Evolutionary conservation across 2,329 filamentous ascomycete species (phyloP), one percentile per base, ranked within the genome.

Genomic region (Aspergillus ruber): DNA sequence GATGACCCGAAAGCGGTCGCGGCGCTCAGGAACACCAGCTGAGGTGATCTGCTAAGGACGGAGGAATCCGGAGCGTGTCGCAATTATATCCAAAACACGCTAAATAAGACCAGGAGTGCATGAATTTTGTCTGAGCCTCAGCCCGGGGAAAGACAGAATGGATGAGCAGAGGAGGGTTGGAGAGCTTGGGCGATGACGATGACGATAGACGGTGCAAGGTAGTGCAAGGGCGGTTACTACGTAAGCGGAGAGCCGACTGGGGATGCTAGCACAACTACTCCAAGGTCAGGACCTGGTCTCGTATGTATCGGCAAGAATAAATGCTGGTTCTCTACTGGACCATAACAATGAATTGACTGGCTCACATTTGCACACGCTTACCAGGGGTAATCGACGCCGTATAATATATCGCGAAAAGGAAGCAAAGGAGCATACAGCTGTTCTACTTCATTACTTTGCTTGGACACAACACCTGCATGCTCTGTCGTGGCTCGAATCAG

Each of bases 191-290:
- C n/a, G 29, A 40, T 32, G 38, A 29, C 38, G 9, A 36, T 39
- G 27, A 39, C 36, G 39, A 8, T 35, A 23, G 35, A 21, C 6
- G n/a, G n/a, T 47, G 29, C 15, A n/a, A n/a, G n/a, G n/a, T n/a
- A n/a, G n/a, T n/a, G n/a, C 20, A 13, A 42, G 40, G 23, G 21
- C 40, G 40, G 23, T 39, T 10, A 25, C 15, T 21, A 43, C 43
- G 15, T 42, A 45, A 41, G 42, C 27, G 47, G 41, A 45, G 39
- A 42, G 35, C 10, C 17, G 18, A 15, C n/a, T 39, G 25, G 25
- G 10, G 10, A 29, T 29, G 10, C 25, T 10, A 27, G 25, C 10
- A 27, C 25, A 27, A 27, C 25, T 27, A 27, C 8, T 9, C 7
- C 25, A 9, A 27, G 25, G 25, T 27, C 25, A 27, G 25, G 10